phyloP scores from a whole-genome alignment of 305 asterid genomes.

The Fraxinus velutina region DNA sequence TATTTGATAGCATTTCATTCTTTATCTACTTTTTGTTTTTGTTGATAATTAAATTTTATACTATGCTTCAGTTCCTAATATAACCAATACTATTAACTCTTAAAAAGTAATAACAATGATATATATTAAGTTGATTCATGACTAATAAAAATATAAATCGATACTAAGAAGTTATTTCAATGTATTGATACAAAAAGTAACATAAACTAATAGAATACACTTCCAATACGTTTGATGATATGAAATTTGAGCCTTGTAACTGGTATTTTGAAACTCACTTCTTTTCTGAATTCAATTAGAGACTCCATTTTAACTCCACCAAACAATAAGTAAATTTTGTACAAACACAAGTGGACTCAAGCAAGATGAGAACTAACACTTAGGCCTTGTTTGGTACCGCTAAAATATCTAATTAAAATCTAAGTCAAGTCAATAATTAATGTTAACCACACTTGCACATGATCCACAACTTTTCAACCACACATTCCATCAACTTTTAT shows the following conservation, averaged over 20 bases:
- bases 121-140: background rate
- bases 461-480: no score
- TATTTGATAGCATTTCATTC: background rate
- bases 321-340: background rate
- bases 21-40: background rate
- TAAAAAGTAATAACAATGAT: slow-evolving; percentile 2
- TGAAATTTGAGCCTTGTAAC: background rate
- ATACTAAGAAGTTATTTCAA: background rate
- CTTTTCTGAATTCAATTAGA: background rate
- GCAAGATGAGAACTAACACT: background rate
- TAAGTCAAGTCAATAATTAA: no score
- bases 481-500: no score
- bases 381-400: no score
- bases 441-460: no score
- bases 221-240: background rate
- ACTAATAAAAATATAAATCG: background rate
- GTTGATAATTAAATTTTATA: background rate
- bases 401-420: no score
- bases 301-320: background rate
- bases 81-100: background rate
- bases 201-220: background rate
- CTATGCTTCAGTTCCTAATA: background rate
- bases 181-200: background rate
- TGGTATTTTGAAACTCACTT: background rate
- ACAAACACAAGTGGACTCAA: background rate